Evolutionary conservation across 1,284 basidiomycete genomes (phyloP), one percentile per base, ranked within the genome.

Genomic region (Heterobasidion parviporum): DNA sequence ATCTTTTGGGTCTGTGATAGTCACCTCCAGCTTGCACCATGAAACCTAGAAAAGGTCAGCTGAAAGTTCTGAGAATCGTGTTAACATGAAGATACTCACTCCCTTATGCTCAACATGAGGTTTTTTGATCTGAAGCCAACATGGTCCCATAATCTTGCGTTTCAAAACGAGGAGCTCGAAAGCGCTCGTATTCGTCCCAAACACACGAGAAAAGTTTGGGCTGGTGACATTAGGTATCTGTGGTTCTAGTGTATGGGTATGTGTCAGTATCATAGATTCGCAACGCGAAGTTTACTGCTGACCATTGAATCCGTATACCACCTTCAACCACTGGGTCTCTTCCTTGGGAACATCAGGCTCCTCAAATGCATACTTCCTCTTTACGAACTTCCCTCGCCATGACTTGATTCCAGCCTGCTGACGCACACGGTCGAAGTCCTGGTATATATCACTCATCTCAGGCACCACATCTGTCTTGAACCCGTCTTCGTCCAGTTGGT

Each of bases 111-210:
- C 86, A 18, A 92, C 72, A 49, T 80, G 72, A 10, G 87, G 83
- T 26, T 86, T 80, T 68, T 89, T 87, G 61, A 99, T 80, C 58
- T 89, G 81, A 52, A 99, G 76, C 97, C 96, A 99, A 69, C 97
- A 99, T 0, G 97, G 95, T 2, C 97, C 97, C 92, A 98, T 98
- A 61, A 99, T 98, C 72, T 94, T 94, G 41, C 94, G 84, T 72
- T 98, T 98, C 55, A 99, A 65, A 1, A 94, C 93, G n/a, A 99
- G 82, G 8, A 95, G 75, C 70, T 99, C 97, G 64, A 99, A 99
- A 0, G 96, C 89, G 56, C 77, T 92, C 1, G 94, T 95, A 63
- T 87, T 93, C 9, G 94, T 90, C n/a, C 97, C 96, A 63, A 98
- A 92, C 10, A 98, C 84, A 56, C 84, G 85, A 48, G 84, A 80